Evolutionary conservation across 2,329 filamentous ascomycete genomes (phyloP).

Genomic region (Eutypella sp.): DNA sequence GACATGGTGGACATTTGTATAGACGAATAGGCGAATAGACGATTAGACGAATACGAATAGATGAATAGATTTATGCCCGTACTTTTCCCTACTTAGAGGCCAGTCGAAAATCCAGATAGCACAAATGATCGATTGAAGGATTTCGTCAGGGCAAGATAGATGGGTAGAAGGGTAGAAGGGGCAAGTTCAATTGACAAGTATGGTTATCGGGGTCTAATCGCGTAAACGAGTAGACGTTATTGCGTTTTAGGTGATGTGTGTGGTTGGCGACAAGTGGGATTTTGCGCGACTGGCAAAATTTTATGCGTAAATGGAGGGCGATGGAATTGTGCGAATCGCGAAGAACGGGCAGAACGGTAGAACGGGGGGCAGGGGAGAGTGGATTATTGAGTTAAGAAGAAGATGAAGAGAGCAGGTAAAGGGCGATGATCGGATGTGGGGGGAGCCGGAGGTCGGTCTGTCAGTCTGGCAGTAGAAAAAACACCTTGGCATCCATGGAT

Average conservation of each 20-base stretch:
- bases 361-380: not conserved
- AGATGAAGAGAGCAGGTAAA: not conserved
- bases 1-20: not conserved
- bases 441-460: not conserved
- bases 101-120: too few species aligned
- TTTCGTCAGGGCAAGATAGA: too few species aligned
- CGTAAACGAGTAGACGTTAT: conserved; percentile 1
- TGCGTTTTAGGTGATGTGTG: not conserved
- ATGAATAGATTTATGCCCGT: too few species aligned
- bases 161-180: too few species aligned
- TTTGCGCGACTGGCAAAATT: not conserved
- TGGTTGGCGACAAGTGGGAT: too few species aligned
- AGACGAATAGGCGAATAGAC: not conserved
- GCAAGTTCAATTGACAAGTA: too few species aligned
- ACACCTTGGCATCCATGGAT: too few species aligned
- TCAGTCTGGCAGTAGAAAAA: too few species aligned
- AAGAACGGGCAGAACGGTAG: not conserved
- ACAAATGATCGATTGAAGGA: not conserved
- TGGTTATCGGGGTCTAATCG: conserved; percentile 1
- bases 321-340: not conserved
- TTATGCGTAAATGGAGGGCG: not conserved
- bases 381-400: not conserved
- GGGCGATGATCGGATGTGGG: not conserved
- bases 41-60: too few species aligned
- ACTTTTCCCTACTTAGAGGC: too few species aligned